Evolutionary conservation across 345 rosid genomes (phyloP).

Genomic region (Camelina sativa): DNA sequence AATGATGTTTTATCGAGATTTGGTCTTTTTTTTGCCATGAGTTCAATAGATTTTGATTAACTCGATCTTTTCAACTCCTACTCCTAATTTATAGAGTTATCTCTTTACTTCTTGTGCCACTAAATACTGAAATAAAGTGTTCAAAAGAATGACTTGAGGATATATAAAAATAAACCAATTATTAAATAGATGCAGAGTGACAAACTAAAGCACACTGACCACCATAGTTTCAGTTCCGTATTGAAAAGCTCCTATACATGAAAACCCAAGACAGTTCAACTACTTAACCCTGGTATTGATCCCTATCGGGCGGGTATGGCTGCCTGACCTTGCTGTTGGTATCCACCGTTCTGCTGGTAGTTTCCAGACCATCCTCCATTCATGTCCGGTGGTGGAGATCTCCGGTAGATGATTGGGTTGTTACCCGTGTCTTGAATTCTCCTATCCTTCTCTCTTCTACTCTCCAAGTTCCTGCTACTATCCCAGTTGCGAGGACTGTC

Average conservation of each 20-base stretch:
- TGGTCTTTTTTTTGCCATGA: conserved; percentile 39
- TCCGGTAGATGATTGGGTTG: background rate
- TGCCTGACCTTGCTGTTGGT: conserved; percentile 33
- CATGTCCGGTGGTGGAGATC: background rate
- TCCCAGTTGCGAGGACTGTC: conserved; percentile 74
- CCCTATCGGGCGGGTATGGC: conserved; percentile 24
- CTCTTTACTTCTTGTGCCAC: conserved; percentile 24
- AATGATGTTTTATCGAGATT: conserved; percentile 25
- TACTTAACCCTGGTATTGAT: conserved; percentile 11
- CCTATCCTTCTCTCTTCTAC: conserved; percentile 72
- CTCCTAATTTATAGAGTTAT: conserved; percentile 19
- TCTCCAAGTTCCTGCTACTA: conserved; percentile 73
- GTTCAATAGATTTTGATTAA: conserved; percentile 28
- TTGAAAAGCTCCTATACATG: conserved; percentile 8
- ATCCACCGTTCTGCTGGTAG: conserved; percentile 23
- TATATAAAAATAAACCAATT: too few relatives aligned
- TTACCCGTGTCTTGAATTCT: conserved; percentile 28
- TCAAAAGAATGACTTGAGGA: too few relatives aligned
- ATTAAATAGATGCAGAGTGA: background rate
- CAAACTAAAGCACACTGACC: background rate
- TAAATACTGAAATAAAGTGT: background rate
- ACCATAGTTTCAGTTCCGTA: background rate
- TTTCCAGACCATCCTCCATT: conserved; percentile 14
- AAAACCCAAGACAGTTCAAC: conserved; percentile 28
- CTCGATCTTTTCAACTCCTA: background rate